phyloP scores from a whole-genome alignment of 495 filamentous ascomycete genomes.

The Hypoxylon subgilvum region DNA sequence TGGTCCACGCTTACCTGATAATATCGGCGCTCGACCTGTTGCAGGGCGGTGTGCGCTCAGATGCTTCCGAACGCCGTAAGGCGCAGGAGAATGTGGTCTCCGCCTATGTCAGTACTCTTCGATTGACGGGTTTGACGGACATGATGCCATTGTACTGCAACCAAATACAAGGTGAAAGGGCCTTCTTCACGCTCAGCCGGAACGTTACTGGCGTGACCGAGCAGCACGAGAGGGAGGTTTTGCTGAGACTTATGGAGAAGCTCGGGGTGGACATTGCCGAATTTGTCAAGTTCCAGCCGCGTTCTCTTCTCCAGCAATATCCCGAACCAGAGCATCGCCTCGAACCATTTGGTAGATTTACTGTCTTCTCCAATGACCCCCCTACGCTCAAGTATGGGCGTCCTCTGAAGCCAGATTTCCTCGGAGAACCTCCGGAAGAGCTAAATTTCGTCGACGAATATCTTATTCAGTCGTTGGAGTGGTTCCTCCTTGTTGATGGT shows the following conservation, averaged over 20 bases:
- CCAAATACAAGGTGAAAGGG: constrained; percentile 61
- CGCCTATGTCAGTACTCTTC: constrained; percentile 80
- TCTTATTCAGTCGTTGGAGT: constrained; percentile 81
- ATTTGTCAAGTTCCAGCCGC: constrained; percentile 60
- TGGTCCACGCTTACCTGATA: constrained; percentile 64
- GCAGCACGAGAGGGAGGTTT: constrained; percentile 52
- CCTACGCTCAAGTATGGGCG: constrained; percentile 55
- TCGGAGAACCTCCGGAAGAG: constrained; percentile 64
- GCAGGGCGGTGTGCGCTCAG: constrained; percentile 47
- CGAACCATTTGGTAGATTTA: constrained; percentile 51
- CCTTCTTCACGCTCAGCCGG: constrained; percentile 59
- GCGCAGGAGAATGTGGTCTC: constrained; percentile 71
- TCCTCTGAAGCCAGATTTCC: constrained; percentile 65
- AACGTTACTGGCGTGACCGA: constrained; percentile 62
- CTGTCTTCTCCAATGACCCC: constrained; percentile 54
- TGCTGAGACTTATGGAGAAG: constrained; percentile 69
- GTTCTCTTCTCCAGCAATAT: constrained; percentile 57
- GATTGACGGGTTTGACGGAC: constrained; percentile 69
- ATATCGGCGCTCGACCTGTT: constrained; percentile 58
- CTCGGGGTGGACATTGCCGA: constrained; percentile 55
- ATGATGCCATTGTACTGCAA: constrained; percentile 87
- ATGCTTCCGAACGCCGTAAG: constrained; percentile 40
- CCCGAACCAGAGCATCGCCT: constrained; percentile 24
- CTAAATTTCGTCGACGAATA: constrained; percentile 64
- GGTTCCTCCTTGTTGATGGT: constrained; percentile 75